Base-by-base conservation (phyloP, 805 yeast genomes). In the Wickerhamiella brachini region DNA sequence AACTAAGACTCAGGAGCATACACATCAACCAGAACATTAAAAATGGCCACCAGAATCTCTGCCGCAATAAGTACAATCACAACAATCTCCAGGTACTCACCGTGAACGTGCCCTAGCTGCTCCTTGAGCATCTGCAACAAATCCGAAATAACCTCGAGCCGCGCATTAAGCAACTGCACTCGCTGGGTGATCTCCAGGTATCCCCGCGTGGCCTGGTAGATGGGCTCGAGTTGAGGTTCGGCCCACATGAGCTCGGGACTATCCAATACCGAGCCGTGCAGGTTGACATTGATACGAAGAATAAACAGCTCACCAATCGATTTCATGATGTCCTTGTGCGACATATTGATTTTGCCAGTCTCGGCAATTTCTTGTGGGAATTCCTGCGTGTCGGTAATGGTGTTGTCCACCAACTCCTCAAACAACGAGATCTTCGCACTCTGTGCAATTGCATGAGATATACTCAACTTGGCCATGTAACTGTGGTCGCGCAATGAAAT, bases 241-340 rank as follows among this genome's bases (percentile, higher is more conserved):
- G 97, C 80, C 98, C 98, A 93, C 96, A 93, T 88, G 53, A 93
- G 77, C 66, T 93, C 98, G 1, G 98, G 98, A 1, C 95, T 85
- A 65, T 93, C 98, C 54, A 93, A 71, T 24, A 93, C 94, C 17
- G 73, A 69, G 18, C 75, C 75, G 49, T 71, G 75, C 51, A 71
- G 55, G 51, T 71, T 71, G 55, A 70, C 66, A 52, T 69, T 68
- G 53, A 71, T 71, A 20, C 75, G 63, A 57, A 93, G 70, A 53
- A 93, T 93, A 66, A 93, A 93, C 55, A 93, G 74, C 67, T 93
- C 97, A 12, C 98, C 98, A 52, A 93, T 93, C 53, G 93, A 83
- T 69, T 88, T 93, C 97, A 93, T 93, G 51, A 93, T 93, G 59
- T 89, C 95, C 59, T 83, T 90, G 60, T 95, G 79, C 26, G 83